Evolutionary conservation across 2,329 filamentous ascomycete species (phyloP).

Genomic region (Fusarium denticulatum): DNA sequence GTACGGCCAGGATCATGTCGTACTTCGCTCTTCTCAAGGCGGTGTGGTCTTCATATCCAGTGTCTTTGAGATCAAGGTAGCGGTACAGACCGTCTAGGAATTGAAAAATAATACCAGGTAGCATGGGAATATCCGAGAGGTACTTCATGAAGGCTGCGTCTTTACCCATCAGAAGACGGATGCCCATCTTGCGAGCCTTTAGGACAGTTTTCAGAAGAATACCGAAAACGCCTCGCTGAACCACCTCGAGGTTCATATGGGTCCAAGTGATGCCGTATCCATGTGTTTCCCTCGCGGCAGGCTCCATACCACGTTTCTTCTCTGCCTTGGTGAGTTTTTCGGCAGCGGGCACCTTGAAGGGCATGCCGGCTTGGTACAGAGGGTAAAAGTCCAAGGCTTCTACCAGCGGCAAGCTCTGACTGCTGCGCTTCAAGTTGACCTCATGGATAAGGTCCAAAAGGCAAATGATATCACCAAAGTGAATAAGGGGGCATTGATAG

Average conservation of each 20-base stretch:
- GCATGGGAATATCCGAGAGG: slow-evolving; percentile 44
- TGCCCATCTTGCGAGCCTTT: slow-evolving; percentile 45
- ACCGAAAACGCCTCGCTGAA: slow-evolving; percentile 48
- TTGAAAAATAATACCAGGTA: slow-evolving; percentile 40
- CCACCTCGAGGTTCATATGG: slow-evolving; percentile 32
- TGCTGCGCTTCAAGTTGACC: slow-evolving; percentile 43
- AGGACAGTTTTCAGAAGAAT: slow-evolving; percentile 49
- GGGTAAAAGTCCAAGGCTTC: slow-evolving; percentile 49
- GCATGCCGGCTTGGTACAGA: slow-evolving; percentile 44
- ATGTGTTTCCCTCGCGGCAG: background rate
- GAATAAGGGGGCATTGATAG: slow-evolving; percentile 51
- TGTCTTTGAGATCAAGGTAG: slow-evolving; percentile 35
- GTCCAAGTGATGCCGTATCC: slow-evolving; percentile 48
- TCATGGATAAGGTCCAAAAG: slow-evolving; percentile 51
- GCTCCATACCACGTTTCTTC: background rate
- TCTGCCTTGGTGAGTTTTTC: background rate
- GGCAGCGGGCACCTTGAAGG: slow-evolving; percentile 7
- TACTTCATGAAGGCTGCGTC: slow-evolving; percentile 46
- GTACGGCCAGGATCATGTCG: slow-evolving; percentile 48
- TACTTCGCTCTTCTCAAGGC: slow-evolving; percentile 39
- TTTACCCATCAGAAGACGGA: slow-evolving; percentile 46
- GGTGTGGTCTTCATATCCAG: background rate
- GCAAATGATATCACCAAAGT: slow-evolving; percentile 49
- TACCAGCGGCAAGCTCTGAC: slow-evolving; percentile 24
- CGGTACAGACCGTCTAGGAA: slow-evolving; percentile 51